phyloP scores from a whole-genome alignment of 345 rosid genomes.

The Clausena lansium region DNA sequence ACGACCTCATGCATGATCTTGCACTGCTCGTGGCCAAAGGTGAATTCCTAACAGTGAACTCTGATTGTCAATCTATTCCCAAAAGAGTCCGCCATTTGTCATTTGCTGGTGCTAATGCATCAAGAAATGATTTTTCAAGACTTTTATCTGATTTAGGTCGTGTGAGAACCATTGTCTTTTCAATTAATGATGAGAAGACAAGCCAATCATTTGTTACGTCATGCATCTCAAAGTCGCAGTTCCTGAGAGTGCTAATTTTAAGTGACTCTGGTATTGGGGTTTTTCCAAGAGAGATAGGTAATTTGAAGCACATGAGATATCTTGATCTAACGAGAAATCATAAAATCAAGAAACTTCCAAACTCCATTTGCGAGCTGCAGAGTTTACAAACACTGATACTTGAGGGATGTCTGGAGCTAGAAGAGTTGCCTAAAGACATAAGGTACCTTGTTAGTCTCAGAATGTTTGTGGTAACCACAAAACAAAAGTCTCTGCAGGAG shows the following conservation, averaged over 20 bases:
- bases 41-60: background rate
- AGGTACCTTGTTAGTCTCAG: slow-evolving; percentile 16
- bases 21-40: background rate
- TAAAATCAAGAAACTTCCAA: slow-evolving; percentile 7
- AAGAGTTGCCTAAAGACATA: slow-evolving; percentile 15
- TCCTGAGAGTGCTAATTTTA: slow-evolving; percentile 17
- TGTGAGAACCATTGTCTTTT: slow-evolving; percentile 15
- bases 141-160: background rate
- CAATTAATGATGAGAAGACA: background rate
- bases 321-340: background rate
- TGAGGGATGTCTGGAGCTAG: background rate
- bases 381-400: background rate
- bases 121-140: background rate
- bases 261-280: background rate
- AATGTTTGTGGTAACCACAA: background rate
- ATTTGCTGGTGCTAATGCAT: background rate
- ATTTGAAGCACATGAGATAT: slow-evolving; percentile 25
- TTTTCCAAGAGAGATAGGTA: slow-evolving; percentile 15
- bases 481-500: background rate
- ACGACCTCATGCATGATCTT: slow-evolving; percentile 29
- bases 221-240: background rate
- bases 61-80: too few relatives aligned
- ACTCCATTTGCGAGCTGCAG: background rate
- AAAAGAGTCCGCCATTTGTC: slow-evolving; percentile 3
- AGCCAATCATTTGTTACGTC: background rate